Evolutionary conservation across 805 yeast genomes (phyloP).

Genomic region (Maudiozyma turicensis): DNA sequence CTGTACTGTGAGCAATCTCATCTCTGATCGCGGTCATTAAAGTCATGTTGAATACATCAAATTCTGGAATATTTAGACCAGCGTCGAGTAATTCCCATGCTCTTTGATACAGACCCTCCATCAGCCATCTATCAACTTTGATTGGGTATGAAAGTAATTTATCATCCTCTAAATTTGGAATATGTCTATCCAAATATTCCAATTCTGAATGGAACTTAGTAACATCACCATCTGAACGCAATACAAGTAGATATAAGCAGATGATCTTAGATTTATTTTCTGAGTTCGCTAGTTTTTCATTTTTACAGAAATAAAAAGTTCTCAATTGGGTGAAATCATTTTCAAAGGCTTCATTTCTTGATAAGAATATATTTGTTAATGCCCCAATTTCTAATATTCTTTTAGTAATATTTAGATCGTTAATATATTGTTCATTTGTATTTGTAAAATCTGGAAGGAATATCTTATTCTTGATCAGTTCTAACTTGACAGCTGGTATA

Average conservation of each 20-base stretch:
- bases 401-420: slow-evolving; percentile 70
- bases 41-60: slow-evolving; percentile 63
- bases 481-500: slow-evolving; percentile 66
- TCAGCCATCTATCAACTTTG: slow-evolving; percentile 81
- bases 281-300: slow-evolving; percentile 33
- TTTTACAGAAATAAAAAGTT: slow-evolving; percentile 53
- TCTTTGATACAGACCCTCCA: slow-evolving; percentile 94
- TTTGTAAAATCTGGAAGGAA: slow-evolving; percentile 54
- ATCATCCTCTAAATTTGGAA: slow-evolving; percentile 48
- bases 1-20: slow-evolving; percentile 80
- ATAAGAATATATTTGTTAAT: slow-evolving; percentile 56
- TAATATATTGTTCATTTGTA: slow-evolving; percentile 31
- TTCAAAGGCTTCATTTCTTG: slow-evolving; percentile 56
- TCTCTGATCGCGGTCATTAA: slow-evolving; percentile 70
- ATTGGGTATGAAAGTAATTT: slow-evolving; percentile 73
- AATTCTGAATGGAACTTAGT: slow-evolving; percentile 86
- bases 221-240: slow-evolving; percentile 74
- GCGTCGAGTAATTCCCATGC: slow-evolving; percentile 62
- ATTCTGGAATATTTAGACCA: slow-evolving; percentile 51
- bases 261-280: slow-evolving; percentile 62
- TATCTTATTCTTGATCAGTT: slow-evolving; percentile 65
- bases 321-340: slow-evolving; percentile 64
- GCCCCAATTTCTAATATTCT: slow-evolving; percentile 86
- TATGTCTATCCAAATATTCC: slow-evolving; percentile 51
- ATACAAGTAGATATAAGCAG: slow-evolving; percentile 64